phyloP scores from a whole-genome alignment of 441 rosid species.

The Isatis lusitanica region DNA sequence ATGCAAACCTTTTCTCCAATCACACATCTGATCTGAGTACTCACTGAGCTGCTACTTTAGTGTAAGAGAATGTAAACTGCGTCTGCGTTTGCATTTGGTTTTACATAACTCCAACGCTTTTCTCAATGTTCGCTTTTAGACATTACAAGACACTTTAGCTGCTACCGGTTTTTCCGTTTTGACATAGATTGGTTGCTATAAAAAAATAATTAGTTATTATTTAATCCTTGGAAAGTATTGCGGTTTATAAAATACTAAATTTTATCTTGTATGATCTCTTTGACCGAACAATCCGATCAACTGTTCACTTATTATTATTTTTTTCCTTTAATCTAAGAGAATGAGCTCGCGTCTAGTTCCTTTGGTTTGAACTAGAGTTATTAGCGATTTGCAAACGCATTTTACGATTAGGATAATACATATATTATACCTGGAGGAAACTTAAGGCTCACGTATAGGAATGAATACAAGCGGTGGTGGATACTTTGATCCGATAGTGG shows the following conservation, averaged over 20 bases:
- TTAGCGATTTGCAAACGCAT: not conserved
- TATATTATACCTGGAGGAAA: not conserved
- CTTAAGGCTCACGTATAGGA: constrained; percentile 32
- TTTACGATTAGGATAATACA: not conserved
- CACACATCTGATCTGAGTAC: not conserved
- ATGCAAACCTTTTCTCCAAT: not conserved
- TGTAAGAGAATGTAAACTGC: not conserved
- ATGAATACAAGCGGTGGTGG: constrained; percentile 40
- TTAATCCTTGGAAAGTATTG: not conserved
- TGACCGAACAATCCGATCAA: not conserved
- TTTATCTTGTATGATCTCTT: not conserved
- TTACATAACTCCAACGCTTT: not conserved
- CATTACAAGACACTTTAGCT: not conserved
- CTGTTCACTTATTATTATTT: not conserved
- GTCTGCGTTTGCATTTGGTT: constrained; percentile 9
- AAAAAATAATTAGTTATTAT: not conserved
- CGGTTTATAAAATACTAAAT: not conserved
- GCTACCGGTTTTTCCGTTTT: not conserved
- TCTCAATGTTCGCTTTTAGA: not conserved
- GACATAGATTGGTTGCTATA: not conserved
- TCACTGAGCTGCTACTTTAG: not conserved
- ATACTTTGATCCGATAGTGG: constrained; percentile 51
- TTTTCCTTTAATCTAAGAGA: too few relatives aligned
- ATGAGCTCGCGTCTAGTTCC: not conserved
- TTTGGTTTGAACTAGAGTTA: not conserved